Evolutionary conservation across 1,139 yeast genomes (phyloP).

Genomic region (Yarrowia galli): DNA sequence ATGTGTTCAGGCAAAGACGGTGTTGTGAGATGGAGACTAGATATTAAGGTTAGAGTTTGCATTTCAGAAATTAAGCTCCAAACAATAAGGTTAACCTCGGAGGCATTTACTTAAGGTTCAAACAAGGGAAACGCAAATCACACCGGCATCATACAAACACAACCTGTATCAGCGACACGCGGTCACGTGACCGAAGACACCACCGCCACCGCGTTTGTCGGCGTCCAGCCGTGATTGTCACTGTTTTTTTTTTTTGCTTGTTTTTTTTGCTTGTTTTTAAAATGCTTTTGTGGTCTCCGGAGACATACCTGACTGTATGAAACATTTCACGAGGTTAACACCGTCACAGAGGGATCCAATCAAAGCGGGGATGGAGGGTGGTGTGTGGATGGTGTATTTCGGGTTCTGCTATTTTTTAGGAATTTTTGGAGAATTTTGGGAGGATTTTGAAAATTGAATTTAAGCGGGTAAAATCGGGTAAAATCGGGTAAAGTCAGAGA

Average conservation of each 20-base stretch:
- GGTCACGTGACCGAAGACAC: neutral
- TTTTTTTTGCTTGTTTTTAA: too few species aligned
- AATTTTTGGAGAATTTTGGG: neutral
- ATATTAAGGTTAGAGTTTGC: neutral
- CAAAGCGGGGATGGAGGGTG: too few species aligned
- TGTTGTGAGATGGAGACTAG: slow-evolving; percentile 16
- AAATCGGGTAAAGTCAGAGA: neutral
- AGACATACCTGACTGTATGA: neutral
- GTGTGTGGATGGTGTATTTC: too few species aligned
- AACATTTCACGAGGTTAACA: too few species aligned
- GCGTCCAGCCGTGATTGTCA: too few species aligned
- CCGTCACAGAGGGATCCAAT: too few species aligned
- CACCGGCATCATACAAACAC: neutral
- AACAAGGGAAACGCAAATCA: neutral
- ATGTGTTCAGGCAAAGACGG: neutral
- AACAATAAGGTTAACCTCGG: neutral
- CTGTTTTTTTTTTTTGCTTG: too few species aligned
- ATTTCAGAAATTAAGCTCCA: neutral
- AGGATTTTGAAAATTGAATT: too few species aligned
- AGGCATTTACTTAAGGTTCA: slow-evolving; percentile 24
- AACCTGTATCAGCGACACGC: neutral
- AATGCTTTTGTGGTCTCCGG: too few species aligned
- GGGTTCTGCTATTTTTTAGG: neutral
- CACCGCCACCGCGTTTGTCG: too few species aligned
- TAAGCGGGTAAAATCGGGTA: too few species aligned